Evolutionary conservation across 352 stramenopile species (phyloP).

Genomic region (Vaucheria bursata): DNA sequence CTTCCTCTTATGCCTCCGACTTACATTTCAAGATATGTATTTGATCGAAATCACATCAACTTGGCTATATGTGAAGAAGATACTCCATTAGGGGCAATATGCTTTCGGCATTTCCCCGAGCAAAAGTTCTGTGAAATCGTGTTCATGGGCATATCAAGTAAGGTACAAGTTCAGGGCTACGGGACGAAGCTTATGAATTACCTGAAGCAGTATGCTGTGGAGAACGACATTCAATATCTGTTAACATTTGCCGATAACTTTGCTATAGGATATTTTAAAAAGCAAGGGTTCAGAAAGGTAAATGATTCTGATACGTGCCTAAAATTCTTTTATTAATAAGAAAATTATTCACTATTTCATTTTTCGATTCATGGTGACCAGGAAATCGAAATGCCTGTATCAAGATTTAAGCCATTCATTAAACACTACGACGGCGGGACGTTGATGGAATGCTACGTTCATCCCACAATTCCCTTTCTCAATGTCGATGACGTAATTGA

Average conservation of each 20-base stretch:
- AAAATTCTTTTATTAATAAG: background rate
- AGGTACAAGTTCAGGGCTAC: constrained; percentile 77
- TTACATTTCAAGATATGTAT: constrained; percentile 77
- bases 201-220: constrained; percentile 91
- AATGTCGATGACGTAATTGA: no score
- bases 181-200: constrained; percentile 99
- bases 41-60: no score
- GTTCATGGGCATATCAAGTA: constrained; percentile 94
- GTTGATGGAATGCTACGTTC: constrained; percentile 97
- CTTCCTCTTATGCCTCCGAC: constrained; percentile 98
- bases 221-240: constrained; percentile 77
- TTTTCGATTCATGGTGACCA: no score
- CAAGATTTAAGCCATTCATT: constrained; percentile 93
- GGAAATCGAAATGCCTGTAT: constrained; percentile 56
- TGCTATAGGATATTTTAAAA: constrained; percentile 96
- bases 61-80: constrained; percentile 82
- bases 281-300: constrained; percentile 76
- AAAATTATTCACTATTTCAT: background rate
- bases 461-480: constrained; percentile 95
- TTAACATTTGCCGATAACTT: constrained; percentile 99
- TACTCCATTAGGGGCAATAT: constrained; percentile 91
- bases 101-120: constrained; percentile 81
- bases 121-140: constrained; percentile 97
- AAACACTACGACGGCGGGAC: constrained; percentile 99
- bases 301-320: no score